These are phyloP conservation scores for Talaromyces liani DNA, from an alignment of 495 filamentous ascomycete genomes.

Conservation along the genomic window DNA sequence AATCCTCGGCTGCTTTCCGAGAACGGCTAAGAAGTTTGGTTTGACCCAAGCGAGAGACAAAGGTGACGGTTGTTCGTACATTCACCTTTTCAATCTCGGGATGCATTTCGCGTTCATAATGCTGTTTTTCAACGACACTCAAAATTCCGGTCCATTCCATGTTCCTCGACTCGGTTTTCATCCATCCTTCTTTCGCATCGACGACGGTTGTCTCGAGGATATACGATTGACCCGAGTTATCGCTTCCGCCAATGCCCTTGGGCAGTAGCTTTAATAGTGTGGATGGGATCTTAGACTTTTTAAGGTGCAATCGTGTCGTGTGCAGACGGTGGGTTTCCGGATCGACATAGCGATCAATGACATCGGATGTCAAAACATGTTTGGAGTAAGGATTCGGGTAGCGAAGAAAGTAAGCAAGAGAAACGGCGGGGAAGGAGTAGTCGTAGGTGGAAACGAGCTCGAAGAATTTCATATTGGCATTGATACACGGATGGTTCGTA, in stretches of 20 bases:
- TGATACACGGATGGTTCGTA: neutral
- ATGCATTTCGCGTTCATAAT: conserved; percentile 49
- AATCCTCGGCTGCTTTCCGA: conserved; percentile 23
- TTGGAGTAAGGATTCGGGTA: conserved; percentile 96
- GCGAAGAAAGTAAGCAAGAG: conserved; percentile 96
- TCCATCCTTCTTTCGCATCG: conserved; percentile 83
- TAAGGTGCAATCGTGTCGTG: conserved; percentile 86
- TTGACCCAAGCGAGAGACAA: conserved; percentile 74
- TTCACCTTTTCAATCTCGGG: conserved; percentile 54
- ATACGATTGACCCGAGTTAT: conserved; percentile 69
- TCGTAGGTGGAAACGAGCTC: conserved; percentile 82
- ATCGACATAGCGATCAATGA: conserved; percentile 81
- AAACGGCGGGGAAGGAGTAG: conserved; percentile 86
- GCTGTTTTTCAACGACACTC: conserved; percentile 83
- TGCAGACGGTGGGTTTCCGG: conserved; percentile 69
- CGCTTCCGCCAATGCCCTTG: conserved; percentile 62
- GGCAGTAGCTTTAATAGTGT: conserved; percentile 77
- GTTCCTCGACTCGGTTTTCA: conserved; percentile 76
- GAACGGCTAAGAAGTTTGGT: conserved; percentile 54
- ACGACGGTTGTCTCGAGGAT: conserved; percentile 89
- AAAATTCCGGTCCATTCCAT: conserved; percentile 88
- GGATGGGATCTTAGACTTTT: conserved; percentile 82
- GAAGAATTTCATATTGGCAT: conserved; percentile 66
- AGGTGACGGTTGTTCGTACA: conserved; percentile 77
- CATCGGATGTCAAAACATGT: conserved; percentile 95